Evolutionary conservation across 306 rosid species (phyloP).

Genomic region (Prinsepia uniflora): DNA sequence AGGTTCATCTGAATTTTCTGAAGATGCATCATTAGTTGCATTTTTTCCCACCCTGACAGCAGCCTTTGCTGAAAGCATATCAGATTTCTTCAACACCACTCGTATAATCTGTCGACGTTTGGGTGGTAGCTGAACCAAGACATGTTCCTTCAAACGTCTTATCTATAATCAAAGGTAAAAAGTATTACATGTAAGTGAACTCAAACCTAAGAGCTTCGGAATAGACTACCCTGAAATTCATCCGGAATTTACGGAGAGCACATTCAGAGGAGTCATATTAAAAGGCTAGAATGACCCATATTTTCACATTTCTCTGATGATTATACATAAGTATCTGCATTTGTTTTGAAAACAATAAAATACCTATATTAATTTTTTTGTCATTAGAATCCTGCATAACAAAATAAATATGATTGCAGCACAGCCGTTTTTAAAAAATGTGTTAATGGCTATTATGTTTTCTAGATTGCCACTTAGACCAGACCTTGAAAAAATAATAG

Average conservation of each 20-base stretch:
- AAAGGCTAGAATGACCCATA: background rate
- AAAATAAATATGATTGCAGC: background rate
- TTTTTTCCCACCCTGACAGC: slow-evolving; percentile 44
- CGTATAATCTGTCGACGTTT: slow-evolving; percentile 83
- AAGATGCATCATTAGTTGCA: slow-evolving; percentile 34
- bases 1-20: slow-evolving; percentile 40
- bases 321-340: background rate
- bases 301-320: background rate
- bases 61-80: slow-evolving; percentile 73
- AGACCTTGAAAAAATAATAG: background rate
- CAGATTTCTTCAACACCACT: slow-evolving; percentile 64
- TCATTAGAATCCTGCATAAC: background rate
- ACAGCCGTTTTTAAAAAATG: background rate
- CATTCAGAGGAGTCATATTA: background rate
- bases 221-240: background rate
- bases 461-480: background rate
- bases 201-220: background rate
- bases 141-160: slow-evolving; percentile 90
- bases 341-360: background rate
- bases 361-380: background rate
- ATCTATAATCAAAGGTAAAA: slow-evolving; percentile 41
- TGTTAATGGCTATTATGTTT: background rate
- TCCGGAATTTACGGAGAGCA: background rate
- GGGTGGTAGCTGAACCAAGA: slow-evolving; percentile 83
- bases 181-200: background rate